Percentiles rank a stretch among this genome's conserved stretches.
Conservation (phyloP, 805 yeast genomes). For the Komagataella populi region DNA sequence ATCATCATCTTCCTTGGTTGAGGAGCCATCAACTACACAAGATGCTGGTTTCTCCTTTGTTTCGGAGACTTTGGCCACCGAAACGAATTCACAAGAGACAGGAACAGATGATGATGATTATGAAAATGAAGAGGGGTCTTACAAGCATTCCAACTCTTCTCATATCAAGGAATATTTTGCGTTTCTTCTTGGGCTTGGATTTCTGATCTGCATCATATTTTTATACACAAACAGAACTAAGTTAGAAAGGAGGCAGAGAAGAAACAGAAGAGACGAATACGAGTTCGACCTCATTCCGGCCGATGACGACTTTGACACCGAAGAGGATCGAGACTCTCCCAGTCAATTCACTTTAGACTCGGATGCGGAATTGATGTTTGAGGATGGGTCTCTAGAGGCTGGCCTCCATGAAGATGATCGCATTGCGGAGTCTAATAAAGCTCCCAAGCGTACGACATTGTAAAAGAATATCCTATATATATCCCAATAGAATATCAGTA, state of each 20-base stretch:
- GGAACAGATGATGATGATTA: conserved; percentile 4
- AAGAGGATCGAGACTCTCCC: conserved; percentile 11
- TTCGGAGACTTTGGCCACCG: conserved; percentile 6
- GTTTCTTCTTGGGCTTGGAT: conserved; percentile 46
- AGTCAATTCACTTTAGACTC: background rate
- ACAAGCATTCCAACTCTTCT: conserved; percentile 13
- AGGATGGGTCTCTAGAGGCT: background rate
- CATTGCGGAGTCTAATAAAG: background rate
- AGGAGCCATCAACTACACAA: conserved; percentile 5
- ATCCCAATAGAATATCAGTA: background rate
- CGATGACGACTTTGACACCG: conserved; percentile 25
- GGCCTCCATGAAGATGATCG: background rate
- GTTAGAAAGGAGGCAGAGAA: conserved; percentile 22
- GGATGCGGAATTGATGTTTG: background rate
- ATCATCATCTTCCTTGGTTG: conserved; percentile 4
- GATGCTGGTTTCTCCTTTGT: conserved; percentile 1
- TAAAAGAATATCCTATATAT: background rate
- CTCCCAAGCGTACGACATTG: background rate
- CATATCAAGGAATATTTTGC: conserved; percentile 52
- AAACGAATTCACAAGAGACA: conserved; percentile 8
- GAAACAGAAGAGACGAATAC: conserved; percentile 53
- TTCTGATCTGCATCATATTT: conserved; percentile 28
- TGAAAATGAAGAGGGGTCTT: conserved; percentile 15
- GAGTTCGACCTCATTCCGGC: conserved; percentile 72
- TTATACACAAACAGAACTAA: conserved; percentile 25